Base-by-base conservation (phyloP, 2,329 filamentous ascomycete genomes). In the Malbranchea cinnamomea region DNA sequence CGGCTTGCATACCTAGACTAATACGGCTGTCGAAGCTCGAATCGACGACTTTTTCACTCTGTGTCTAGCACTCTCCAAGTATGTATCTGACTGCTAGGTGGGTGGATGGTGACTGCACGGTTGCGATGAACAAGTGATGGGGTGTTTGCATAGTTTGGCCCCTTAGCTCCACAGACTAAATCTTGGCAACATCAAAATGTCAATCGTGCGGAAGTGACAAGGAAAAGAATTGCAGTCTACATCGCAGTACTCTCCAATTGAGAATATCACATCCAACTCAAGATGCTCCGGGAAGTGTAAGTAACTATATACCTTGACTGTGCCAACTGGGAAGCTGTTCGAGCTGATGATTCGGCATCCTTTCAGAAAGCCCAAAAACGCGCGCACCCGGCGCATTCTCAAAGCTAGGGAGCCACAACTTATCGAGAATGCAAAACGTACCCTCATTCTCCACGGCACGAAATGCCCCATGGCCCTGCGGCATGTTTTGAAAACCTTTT, bases 301-400 rank as follows among this genome's bases (percentile, higher is more conserved):
- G 30, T 29, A 30, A 21, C 11, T 24, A 15, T 15, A 13, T 16
- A n/a, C 1, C 6, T 26, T 14, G 8, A 23, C 10, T 10, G 18
- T 15, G n/a, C 10, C 23, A 18, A n/a, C 14, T 7, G 18, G 10
- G 4, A 8, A 15, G 10, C 18, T 25, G 8, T n/a, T 13, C 8
- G 11, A 16, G 19, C 15, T 32, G 19, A 18, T 19, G 19, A 9
- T 27, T 23, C 17, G 12, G 3, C 12, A 13, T 18, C 12, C 4
- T 11, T 26, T 10, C 30, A 75, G 71, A 40, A 76, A 76, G 61
- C 71, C 77, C 35, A 74, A 75, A 47, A 81, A 75, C 59, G 84
- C 87, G 45, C 84, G 89, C 65, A 89, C 84, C 35, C 93, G 93
- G 68, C 78, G 89, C 46, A 85, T 82, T 41, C 75, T 95, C 51